A percentile compares a stretch with the other conserved stretches of the same genome.
Conservation (phyloP, 345 rosid species). For the Eucalyptus pauciflora region DNA sequence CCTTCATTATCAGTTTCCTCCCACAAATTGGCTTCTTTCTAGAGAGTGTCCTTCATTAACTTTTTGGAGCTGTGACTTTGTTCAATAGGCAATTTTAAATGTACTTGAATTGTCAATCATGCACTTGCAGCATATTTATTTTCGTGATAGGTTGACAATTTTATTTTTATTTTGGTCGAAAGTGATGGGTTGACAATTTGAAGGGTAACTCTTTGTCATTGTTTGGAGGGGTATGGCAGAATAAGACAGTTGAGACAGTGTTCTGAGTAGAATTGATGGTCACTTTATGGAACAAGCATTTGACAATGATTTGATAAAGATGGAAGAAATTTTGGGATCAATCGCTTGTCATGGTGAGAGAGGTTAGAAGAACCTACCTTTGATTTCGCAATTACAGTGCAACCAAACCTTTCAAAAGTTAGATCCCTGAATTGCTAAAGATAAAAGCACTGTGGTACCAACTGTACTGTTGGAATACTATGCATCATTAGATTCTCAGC, state of each 20-base stretch:
- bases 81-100: not conserved
- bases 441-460: not conserved
- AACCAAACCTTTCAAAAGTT: not conserved
- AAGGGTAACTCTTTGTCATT: not conserved
- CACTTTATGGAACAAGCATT: not conserved
- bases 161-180: no score
- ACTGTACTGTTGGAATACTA: not conserved
- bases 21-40: not conserved
- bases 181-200: not conserved
- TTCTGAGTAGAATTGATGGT: not conserved
- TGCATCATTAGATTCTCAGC: not conserved
- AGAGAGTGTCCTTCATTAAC: not conserved
- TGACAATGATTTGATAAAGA: not conserved
- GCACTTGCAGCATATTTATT: not conserved
- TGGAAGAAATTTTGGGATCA: not conserved
- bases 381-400: not conserved
- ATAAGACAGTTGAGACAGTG: not conserved
- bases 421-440: not conserved
- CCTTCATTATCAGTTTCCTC: not conserved
- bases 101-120: not conserved
- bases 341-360: not conserved
- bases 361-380: not conserved
- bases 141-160: not conserved
- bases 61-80: not conserved
- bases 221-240: not conserved